Evolutionary conservation across 257 asterid species (phyloP), one percentile per base, ranked within the genome.

Genomic region (Nicotiana knightiana): DNA sequence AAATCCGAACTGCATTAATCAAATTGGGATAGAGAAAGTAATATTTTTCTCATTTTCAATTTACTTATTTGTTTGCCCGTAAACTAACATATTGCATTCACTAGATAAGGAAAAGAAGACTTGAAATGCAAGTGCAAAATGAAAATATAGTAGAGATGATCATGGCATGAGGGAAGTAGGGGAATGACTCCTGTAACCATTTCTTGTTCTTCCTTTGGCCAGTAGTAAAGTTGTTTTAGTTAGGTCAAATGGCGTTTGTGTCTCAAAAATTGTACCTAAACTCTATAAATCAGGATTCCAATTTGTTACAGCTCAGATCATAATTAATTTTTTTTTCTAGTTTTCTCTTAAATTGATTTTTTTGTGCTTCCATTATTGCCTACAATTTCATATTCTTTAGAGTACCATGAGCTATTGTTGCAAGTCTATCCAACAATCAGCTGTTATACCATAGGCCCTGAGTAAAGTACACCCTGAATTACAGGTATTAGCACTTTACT

Each of bases 71-170:
- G 6, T 6, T 24, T 62, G 33, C 32, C 33, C 33, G 9, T 71
- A 30, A 18, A 32, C 18, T 10, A 12, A 48, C 82, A 95, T 95
- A 91, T 95, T 67, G 89, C 46, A n/a, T 90, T 94, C 58, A 67
- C 86, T 1, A 67, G 86, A 0, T 92, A 92, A 84, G 96, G 93
- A 12, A 93, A 93, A 61, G 93, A 88, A 67, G 94, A 88, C 6
- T 83, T 93, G 88, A 89, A 84, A 37, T 88, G 8, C 88, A 91
- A 32, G 95, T 94, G 87, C 92, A 90, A 89, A 93, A 93, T 73
- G 97, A 70, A 13, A 95, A 93, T 79, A 96, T 95, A 85, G 98
- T 82, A 68, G 93, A 88, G 81, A 90, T 85, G 94, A 87, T 92
- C n/a, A 84, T 85, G 85, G 92, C 86, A 76, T 95, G 91, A 97